Base-by-base conservation (phyloP, 192 early-diverging fungal species). In the Geosiphon pyriformis region DNA sequence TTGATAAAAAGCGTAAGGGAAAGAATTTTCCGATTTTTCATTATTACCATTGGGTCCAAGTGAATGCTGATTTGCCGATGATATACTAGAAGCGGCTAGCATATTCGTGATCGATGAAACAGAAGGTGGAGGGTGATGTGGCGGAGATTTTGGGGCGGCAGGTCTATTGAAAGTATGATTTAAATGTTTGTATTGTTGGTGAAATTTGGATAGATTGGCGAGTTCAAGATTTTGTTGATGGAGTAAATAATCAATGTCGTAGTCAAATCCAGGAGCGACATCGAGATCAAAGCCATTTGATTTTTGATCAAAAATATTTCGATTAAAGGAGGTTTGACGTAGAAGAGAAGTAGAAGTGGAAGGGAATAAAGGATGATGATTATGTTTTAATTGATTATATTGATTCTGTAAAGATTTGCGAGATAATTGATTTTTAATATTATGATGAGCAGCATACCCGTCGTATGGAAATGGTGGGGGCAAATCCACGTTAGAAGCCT, bases 381-480 rank as follows among this genome's bases (percentile, higher is more conserved):
- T 29, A 29, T 27, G 22, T 23, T 10, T 12, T 55, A 22, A 23
- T 12, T 55, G 12, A 26, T 55, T 55, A 8, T 12, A 23, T 20
- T 55, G 20, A 26, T 55, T 55, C 12, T 55, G 11, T 12, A 55
- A 11, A 49, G 17, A 49, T 1, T n/a, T 1, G 0, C 22, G 17
- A 49, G 22, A 49, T n/a, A 20, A 49, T 20, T 49, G 48, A 49
- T n/a, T 49, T 20, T n/a, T 15, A n/a, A 49, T 49, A 49, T 49
- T 49, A 15, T n/a, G 17, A 49, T 49, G 17, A 10, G 11, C 11
- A 55, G 27, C 53, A 29, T 55, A 55, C 53, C 53, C 53, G 53
- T 55, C 53, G 27, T 55, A 55, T 55, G 53, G 53, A 29, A 55
- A 55, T 29, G 53, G 53, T 23, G 53, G 53, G 4, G 52, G 52